Evolutionary conservation across 2,329 filamentous ascomycete genomes (phyloP).

Genomic region (Neocucurbitaria cava): DNA sequence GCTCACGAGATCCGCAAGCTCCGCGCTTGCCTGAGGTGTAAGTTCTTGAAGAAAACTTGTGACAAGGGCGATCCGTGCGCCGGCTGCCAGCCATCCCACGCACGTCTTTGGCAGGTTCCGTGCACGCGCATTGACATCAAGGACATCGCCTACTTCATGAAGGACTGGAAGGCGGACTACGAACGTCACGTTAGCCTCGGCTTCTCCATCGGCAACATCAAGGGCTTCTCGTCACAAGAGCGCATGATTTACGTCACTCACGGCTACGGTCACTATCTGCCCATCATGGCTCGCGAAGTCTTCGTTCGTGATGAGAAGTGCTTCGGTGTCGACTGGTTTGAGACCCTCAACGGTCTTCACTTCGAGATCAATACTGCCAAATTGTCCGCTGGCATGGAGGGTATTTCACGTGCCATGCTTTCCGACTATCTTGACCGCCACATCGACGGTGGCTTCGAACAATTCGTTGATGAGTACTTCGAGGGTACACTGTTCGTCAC

Average conservation of each 20-base stretch:
- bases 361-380: constrained; percentile 89
- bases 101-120: constrained; percentile 94
- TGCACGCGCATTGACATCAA: constrained; percentile 99
- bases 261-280: constrained; percentile 91
- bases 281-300: constrained; percentile 92
- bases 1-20: constrained; percentile 96
- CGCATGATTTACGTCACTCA: constrained; percentile 90
- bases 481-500: constrained; percentile 94
- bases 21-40: constrained; percentile 91
- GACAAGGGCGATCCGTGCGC: constrained; percentile 97
- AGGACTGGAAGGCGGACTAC: constrained; percentile 98
- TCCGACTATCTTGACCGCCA: constrained; percentile 95
- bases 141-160: constrained; percentile 98
- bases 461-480: constrained; percentile 94
- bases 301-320: constrained; percentile 91
- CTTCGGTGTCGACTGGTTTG: constrained; percentile 93
- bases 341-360: constrained; percentile 77
- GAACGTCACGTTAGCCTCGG: constrained; percentile 86
- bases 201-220: constrained; percentile 94
- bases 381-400: constrained; percentile 87
- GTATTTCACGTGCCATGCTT: constrained; percentile 79
- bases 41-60: constrained; percentile 99
- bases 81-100: constrained; percentile 94
- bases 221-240: constrained; percentile 73
- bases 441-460: constrained; percentile 89